These are phyloP conservation scores for Pistacia integerrima DNA, from an alignment of 345 rosid species.

Conservation along the genomic window DNA sequence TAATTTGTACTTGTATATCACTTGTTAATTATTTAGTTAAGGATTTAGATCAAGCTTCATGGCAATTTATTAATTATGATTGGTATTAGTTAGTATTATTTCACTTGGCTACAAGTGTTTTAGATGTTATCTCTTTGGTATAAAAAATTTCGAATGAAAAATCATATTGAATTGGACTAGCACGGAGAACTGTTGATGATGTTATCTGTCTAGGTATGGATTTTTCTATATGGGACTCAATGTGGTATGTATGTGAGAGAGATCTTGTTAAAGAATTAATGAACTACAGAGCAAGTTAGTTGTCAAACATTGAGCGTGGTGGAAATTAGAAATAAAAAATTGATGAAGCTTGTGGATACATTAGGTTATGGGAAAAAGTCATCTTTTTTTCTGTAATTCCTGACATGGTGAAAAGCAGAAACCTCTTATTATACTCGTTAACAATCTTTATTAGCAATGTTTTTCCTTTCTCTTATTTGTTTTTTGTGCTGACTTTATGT, in stretches of 20 bases:
- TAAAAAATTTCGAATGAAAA: no score
- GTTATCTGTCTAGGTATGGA: background rate
- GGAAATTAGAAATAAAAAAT: background rate
- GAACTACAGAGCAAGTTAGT: background rate
- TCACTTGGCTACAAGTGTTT: background rate
- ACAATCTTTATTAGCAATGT: background rate
- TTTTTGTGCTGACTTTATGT: constrained; percentile 1
- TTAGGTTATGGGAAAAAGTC: no score
- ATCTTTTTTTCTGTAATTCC: no score
- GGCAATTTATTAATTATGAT: background rate
- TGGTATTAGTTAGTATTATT: background rate
- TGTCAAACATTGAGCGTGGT: background rate
- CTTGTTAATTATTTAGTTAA: no score
- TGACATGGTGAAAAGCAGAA: background rate
- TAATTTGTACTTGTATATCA: background rate
- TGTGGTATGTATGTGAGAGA: background rate
- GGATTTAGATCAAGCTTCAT: background rate
- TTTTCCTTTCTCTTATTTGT: background rate
- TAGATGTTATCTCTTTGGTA: background rate
- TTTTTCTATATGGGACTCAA: background rate
- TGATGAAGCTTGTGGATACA: background rate
- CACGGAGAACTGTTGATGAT: background rate
- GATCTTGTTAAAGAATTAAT: no score
- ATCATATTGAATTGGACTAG: no score
- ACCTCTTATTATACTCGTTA: background rate